A percentile compares a stretch with the other conserved stretches of the same genome.
Conservation (phyloP, 2,329 filamentous ascomycete species). For the Cryphonectria japonica region DNA sequence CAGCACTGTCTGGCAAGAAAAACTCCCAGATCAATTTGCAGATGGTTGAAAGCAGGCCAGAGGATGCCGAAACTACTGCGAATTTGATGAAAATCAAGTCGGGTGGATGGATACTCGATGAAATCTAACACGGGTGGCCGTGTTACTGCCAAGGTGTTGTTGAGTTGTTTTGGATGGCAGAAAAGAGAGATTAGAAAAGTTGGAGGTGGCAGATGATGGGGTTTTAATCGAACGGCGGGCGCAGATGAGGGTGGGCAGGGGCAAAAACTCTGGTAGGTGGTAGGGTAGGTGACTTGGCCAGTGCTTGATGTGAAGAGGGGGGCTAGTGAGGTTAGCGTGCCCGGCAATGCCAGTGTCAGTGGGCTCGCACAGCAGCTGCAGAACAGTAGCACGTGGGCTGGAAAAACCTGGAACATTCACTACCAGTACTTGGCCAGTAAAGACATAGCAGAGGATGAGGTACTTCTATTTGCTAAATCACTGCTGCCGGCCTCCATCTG, state of each 20-base stretch:
- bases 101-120: conserved; percentile 17
- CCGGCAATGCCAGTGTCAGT: not conserved
- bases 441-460: not conserved
- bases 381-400: not conserved
- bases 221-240: conserved; percentile 9
- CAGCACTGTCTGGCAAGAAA: not conserved
- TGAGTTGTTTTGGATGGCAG: conserved; percentile 8
- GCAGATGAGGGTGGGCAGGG: conserved; percentile 4
- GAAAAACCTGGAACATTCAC: not conserved
- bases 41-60: conserved; percentile 6
- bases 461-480: not conserved
- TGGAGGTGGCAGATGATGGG: conserved; percentile 10
- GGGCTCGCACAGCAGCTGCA: not conserved
- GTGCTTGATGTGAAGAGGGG: not conserved
- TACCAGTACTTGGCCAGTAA: not conserved
- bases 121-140: conserved; percentile 4
- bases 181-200: conserved; percentile 15
- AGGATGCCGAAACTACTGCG: conserved; percentile 26
- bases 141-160: conserved; percentile 15
- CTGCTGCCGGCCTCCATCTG: not conserved
- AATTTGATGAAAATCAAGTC: conserved; percentile 14
- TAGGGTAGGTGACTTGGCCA: not conserved
- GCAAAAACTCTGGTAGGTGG: not conserved
- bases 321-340: not conserved
- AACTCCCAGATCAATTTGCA: conserved; percentile 6